phyloP scores from a whole-genome alignment of 2,329 filamentous ascomycete genomes.

The Cordyceps pruinosa region DNA sequence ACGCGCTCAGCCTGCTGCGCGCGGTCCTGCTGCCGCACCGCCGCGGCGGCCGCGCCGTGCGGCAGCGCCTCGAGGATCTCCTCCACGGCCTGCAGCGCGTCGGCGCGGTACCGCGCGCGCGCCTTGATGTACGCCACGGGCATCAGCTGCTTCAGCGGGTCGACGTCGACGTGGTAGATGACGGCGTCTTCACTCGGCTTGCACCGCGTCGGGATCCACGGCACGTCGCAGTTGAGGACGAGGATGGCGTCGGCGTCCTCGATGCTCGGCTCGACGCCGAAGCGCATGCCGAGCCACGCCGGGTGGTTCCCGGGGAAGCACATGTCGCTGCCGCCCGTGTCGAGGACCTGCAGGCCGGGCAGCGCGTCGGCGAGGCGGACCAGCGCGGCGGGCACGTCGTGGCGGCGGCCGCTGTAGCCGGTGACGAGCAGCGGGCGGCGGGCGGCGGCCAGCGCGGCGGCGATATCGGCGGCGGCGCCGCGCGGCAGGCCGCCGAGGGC shows the following conservation, averaged over 20 bases:
- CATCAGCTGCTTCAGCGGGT: slow-evolving; percentile 65
- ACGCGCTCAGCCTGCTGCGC: not conserved
- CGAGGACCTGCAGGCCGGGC: slow-evolving; percentile 63
- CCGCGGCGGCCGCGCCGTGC: slow-evolving; percentile 35
- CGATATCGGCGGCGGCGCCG: slow-evolving; percentile 50
- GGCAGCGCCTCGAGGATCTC: slow-evolving; percentile 60
- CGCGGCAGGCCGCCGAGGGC: slow-evolving; percentile 54
- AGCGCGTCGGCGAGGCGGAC: slow-evolving; percentile 62
- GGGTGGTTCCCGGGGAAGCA: slow-evolving; percentile 68
- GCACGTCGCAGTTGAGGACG: slow-evolving; percentile 83
- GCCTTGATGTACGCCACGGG: slow-evolving; percentile 66
- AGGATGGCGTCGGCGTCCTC: slow-evolving; percentile 75
- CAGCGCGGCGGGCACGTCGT: slow-evolving; percentile 51
- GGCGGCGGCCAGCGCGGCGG: slow-evolving; percentile 55
- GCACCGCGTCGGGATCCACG: slow-evolving; percentile 80
- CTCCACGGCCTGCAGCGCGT: slow-evolving; percentile 56
- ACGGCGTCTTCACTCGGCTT: slow-evolving; percentile 44
- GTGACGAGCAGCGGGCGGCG: slow-evolving; percentile 63
- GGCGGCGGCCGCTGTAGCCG: slow-evolving; percentile 65
- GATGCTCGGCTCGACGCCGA: slow-evolving; percentile 67
- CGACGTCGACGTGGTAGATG: slow-evolving; percentile 59
- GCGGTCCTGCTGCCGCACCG: slow-evolving; percentile 24
- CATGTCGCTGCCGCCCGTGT: slow-evolving; percentile 75
- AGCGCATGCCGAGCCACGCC: slow-evolving; percentile 63
- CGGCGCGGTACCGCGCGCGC: slow-evolving; percentile 58